Conservation (phyloP, 1,139 yeast species). For the Geotrichum carabidarum region DNA sequence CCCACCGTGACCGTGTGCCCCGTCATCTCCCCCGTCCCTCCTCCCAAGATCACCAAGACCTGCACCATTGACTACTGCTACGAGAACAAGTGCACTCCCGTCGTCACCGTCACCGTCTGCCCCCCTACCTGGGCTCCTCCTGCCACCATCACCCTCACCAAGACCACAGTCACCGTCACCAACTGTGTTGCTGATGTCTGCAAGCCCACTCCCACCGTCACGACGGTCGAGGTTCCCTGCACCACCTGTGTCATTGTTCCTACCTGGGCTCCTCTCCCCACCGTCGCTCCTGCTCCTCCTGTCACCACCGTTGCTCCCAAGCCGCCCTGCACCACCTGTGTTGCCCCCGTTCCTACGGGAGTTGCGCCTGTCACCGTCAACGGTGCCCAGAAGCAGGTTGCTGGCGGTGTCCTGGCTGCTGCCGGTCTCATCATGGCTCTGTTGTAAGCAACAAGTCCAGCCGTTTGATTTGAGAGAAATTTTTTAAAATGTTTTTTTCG, state of each 20-base stretch:
- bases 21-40: constrained; percentile 2
- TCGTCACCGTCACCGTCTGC: constrained; percentile 16
- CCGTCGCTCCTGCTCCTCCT: constrained; percentile 1
- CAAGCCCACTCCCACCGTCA: constrained; percentile 1
- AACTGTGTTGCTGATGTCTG: constrained; percentile 6
- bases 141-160: constrained; percentile 3
- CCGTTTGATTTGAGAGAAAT: neutral
- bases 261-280: no score
- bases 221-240: constrained; percentile 1
- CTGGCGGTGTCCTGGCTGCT: neutral
- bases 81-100: neutral
- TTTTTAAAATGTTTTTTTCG: neutral
- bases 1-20: constrained; percentile 18
- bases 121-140: constrained; percentile 4
- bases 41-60: constrained; percentile 2
- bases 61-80: constrained; percentile 3
- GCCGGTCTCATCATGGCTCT: constrained; percentile 7
- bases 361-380: neutral
- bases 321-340: neutral
- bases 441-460: neutral
- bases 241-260: neutral
- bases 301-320: constrained; percentile 4
- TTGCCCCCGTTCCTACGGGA: neutral
- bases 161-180: constrained; percentile 8
- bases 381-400: constrained; percentile 3